Evolutionary conservation across 345 rosid species (phyloP), one percentile per base, ranked within the genome.

Genomic region (Corymbia maculata): DNA sequence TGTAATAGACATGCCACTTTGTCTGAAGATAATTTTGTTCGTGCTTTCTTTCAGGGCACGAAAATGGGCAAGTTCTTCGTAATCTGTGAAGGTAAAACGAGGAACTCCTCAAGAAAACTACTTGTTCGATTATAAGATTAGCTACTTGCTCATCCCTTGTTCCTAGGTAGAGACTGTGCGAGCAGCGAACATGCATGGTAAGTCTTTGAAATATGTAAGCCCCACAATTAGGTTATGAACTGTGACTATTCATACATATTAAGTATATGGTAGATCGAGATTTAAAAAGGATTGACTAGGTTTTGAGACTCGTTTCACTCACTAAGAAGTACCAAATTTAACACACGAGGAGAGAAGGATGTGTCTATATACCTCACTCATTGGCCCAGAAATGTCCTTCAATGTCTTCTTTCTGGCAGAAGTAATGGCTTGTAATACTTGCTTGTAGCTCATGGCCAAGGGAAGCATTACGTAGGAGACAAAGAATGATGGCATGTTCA

Each of bases 381-480:
- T 88, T 64, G 94, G 88, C 51, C 92, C 88, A 87, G 96, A 94
- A n/a, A 28, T 85, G 4, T 90, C 91, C 53, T 89, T 87, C 50
- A 88, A 85, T 9, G 92, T 91, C 91, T 91, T 93, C 59, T 91
- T 75, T 22, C 51, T 90, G 42, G 93, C 93, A 80, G 94, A 89
- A 52, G 82, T 13, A 17, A 93, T 86, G 47, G 90, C 89, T 22
- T 9, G 47, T 1, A 84, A 52, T 9, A 86, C 87, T 85, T 85
- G 92, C 89, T 87, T 91, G 91, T 88, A 92, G 87, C 85, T 86
- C 89, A 92, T 68, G 79, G 94, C 94, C 26, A 93, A 68, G 47
- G 95, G 95, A 36, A 93, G 44, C 26, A 93, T 75, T 45, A 93
- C 89, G 57, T 94, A 94, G 19, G 94, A 90, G 30, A 92, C 88